These are phyloP conservation scores for Polysphondylium violaceum DNA, from an alignment of 78 protist genomes.

Conservation along the genomic window DNA sequence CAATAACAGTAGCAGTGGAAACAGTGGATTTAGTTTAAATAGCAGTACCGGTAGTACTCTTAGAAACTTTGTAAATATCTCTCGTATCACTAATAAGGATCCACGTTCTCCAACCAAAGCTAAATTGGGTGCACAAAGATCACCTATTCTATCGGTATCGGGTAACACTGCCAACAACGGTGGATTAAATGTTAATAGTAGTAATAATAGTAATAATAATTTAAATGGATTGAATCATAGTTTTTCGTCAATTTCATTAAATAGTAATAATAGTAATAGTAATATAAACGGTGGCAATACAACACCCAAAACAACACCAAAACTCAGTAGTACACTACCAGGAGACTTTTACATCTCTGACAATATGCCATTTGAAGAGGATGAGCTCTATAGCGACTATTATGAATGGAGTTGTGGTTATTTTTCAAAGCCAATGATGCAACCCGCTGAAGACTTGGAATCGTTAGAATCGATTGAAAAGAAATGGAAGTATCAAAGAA, in stretches of 20 bases:
- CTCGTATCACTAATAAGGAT: conserved; percentile 67
- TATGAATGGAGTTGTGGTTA: conserved; percentile 82
- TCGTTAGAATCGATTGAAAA: conserved; percentile 71
- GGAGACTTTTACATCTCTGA: not conserved
- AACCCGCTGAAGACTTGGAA: conserved; percentile 67
- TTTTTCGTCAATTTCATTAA: too few species aligned
- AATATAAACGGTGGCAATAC: not conserved
- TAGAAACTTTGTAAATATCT: conserved; percentile 73
- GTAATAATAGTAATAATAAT: not conserved
- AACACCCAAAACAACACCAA: not conserved
- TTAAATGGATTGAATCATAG: too few species aligned
- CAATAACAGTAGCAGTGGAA: not conserved
- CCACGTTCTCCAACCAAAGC: conserved; percentile 63
- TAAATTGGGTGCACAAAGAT: conserved; percentile 72
- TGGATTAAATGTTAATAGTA: not conserved
- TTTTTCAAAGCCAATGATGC: conserved; percentile 82
- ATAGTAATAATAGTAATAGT: not conserved
- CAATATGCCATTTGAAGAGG: conserved; percentile 58
- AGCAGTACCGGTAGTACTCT: conserved; percentile 15
- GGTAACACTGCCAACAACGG: not conserved
- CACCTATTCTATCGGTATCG: conserved; percentile 34
- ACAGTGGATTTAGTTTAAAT: not conserved
- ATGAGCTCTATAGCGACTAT: conserved; percentile 63
- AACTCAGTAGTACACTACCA: conserved; percentile 1
- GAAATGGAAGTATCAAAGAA: conserved; percentile 81